Conservation (phyloP, 2,329 filamentous ascomycete species). For the Annulohypoxylon truncatum region DNA sequence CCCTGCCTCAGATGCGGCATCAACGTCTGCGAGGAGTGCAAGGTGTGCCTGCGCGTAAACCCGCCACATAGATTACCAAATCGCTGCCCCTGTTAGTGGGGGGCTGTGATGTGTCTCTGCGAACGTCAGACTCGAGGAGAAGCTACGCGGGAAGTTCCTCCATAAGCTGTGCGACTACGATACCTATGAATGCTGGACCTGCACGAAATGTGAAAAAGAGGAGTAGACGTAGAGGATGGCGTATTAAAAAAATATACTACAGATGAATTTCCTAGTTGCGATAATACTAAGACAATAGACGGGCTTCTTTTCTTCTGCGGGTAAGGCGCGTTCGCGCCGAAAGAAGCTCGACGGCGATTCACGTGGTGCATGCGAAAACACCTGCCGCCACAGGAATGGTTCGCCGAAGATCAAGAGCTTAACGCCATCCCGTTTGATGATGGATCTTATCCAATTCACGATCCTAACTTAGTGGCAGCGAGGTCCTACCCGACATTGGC, state of each 20-base stretch:
- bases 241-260: slow-evolving; percentile 8
- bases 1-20: background rate
- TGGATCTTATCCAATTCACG: background rate
- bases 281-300: background rate
- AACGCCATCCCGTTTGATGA: background rate
- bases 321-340: background rate
- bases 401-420: background rate
- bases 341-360: background rate
- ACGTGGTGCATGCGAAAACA: background rate
- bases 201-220: background rate
- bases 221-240: background rate
- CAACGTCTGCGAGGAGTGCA: background rate
- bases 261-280: no score
- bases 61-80: no score
- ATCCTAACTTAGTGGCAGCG: no score
- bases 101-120: slow-evolving; percentile 14
- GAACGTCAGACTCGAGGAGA: background rate
- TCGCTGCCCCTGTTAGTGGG: no score
- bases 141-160: slow-evolving; percentile 7
- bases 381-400: background rate
- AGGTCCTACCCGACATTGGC: background rate
- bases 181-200: background rate
- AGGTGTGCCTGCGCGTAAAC: background rate
- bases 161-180: slow-evolving; percentile 14
- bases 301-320: background rate